Evolutionary conservation across 1,284 basidiomycete genomes (phyloP).

Genomic region (Cutaneotrichosporon cavernicola): DNA sequence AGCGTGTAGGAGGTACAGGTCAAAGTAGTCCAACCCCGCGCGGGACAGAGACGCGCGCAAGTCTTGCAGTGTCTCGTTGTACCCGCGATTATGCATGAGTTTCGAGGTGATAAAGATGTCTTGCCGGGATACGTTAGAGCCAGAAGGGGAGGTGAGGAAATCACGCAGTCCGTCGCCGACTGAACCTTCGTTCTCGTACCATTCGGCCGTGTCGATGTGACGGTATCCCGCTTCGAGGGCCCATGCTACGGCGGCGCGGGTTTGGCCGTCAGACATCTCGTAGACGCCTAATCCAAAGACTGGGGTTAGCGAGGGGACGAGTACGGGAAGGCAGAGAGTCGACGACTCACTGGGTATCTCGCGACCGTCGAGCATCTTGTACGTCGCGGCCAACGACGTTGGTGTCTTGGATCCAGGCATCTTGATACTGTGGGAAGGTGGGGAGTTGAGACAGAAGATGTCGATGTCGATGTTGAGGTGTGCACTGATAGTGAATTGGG

Average conservation of each 20-base stretch:
- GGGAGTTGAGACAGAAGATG: too few species aligned
- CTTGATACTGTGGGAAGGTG: background rate
- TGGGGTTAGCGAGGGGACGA: conserved; percentile 49
- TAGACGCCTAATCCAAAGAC: conserved; percentile 66
- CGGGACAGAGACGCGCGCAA: conserved; percentile 61
- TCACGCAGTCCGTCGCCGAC: conserved; percentile 63
- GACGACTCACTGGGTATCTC: conserved; percentile 56
- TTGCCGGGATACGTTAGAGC: conserved; percentile 54
- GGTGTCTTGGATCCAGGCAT: background rate
- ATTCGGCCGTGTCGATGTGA: conserved; percentile 59
- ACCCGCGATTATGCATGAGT: conserved; percentile 62
- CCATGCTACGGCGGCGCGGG: conserved; percentile 61
- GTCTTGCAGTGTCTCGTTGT: conserved; percentile 57
- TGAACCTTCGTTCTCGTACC: conserved; percentile 69
- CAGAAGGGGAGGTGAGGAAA: conserved; percentile 16
- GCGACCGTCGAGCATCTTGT: conserved; percentile 63
- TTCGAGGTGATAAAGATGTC: conserved; percentile 70
- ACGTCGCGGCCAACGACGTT: background rate
- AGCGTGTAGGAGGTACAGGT: conserved; percentile 55
- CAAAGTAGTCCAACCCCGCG: conserved; percentile 57
- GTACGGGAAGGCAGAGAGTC: background rate
- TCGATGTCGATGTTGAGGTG: too few species aligned
- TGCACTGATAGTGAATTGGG: too few species aligned
- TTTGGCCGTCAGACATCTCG: conserved; percentile 62
- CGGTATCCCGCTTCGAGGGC: conserved; percentile 69